Evolutionary conservation across 306 rosid species (phyloP), one percentile per base, ranked within the genome.

Genomic region (Cyclanthera cordifolia): DNA sequence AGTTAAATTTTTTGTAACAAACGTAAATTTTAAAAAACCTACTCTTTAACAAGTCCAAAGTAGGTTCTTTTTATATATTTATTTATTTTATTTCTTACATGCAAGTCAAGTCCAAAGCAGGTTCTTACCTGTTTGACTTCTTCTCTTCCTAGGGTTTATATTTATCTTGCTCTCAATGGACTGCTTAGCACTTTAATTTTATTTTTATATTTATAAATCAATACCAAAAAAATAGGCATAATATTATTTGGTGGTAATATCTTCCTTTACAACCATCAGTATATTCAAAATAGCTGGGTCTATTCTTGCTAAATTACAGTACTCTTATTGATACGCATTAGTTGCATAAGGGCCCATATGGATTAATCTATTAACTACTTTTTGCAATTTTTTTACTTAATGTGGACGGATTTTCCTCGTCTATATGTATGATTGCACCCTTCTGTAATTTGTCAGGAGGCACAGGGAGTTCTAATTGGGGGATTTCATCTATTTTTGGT

Each of bases 401-500:
- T 30, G 21, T 58, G 12, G 2, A 16, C 2, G 65, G 24, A 2
- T 23, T 39, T 64, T 39, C 23, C 12, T 64, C 69, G 13, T 45
- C 13, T 23, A 65, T 48, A 46, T 64, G 19, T 43, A 64, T 43
- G 34, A 43, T 41, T 64, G 70, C 11, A 23, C 45, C 20, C 70
- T 65, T 73, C 50, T 16, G 17, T 54, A 8, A 23, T 50, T 53
- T 69, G 15, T 16, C 55, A 93, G 96, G 94, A 78, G 81, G 69
- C 59, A 17, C 87, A 45, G 75, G 84, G 75, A 82, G 85, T 75
- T 76, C 95, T 39, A 76, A 72, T 72, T 93, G 99, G 99, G 96
- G 98, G 49, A 89, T 93, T 85, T 81, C 96, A 71, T 86, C 99
- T 25, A 93, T 93, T 81, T 93, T 93, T 76, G 90, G 99, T 45